Base-by-base conservation (phyloP, 2,329 filamentous ascomycete species). In the Diaporthe destruens region DNA sequence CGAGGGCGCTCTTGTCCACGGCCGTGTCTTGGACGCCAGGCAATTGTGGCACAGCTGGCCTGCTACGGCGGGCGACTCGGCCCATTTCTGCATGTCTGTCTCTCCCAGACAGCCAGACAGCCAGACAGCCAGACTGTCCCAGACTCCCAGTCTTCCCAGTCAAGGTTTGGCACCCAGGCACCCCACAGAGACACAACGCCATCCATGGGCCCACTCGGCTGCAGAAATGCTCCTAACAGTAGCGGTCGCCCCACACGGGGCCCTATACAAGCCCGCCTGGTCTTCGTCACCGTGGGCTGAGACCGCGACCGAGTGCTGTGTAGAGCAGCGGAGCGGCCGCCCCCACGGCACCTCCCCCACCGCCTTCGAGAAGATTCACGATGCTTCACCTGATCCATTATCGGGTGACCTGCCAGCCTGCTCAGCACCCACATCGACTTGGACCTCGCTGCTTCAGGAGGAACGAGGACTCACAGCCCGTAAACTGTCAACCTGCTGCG, bases 281-380 rank as follows among this genome's bases (percentile, higher is more conserved):
- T 18, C n/a, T 25, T 66, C 61, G 61, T 66, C 68, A 70, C 67
- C n/a, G 29, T 55, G 47, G 42, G 67, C 68, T 61, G 55, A 56
- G 44, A 39, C 32, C 47, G 42, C 68, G 16, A 14, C 23, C 54
- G 36, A 59, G 54, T 25, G 6, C 47, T 51, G 47, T 51, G 5
- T 7, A 36, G 67, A 69, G 42, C 29, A 57, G 54, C 42, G 42
- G 54, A 57, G 67, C 54, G 67, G 54, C 55, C 34, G 55, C 39
- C 66, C 66, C 53, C 42, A 49, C 49, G 20, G 16, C 5, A 11
- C 67, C 34, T 61, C 44, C 34, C 53, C 36, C 39, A 47, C 57
- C 34, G 44, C 44, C 69, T 72, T 74, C 69, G 55, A 74, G 72
- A 74, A 74, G n/a, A 23, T 63, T 72, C 63, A 59, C 18, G 39